Percentiles rank a stretch among this genome's conserved stretches.
Conservation (phyloP, 176 grass and related monocot genomes). For the Calamus simplicifolius region DNA sequence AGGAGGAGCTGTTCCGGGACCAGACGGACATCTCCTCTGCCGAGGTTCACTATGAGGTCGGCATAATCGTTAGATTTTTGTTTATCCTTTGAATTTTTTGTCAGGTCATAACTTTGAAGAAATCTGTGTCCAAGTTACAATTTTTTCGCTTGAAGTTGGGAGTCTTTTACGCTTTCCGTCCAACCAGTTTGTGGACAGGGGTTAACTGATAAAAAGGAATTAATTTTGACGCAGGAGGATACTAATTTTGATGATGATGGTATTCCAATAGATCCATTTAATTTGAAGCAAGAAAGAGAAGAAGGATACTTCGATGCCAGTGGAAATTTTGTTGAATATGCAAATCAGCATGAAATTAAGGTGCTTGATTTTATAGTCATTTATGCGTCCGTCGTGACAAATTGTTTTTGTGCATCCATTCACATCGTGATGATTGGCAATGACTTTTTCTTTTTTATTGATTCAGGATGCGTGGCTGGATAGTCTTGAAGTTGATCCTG, state of each 20-base stretch:
- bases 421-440: too few relatives aligned
- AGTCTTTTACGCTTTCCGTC: not conserved
- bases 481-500: conserved; percentile 54
- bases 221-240: conserved; percentile 61
- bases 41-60: conserved; percentile 74
- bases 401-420: too few relatives aligned
- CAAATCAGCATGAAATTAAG: conserved; percentile 73
- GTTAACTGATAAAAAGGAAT: conserved; percentile 20
- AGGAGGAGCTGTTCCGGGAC: conserved; percentile 28
- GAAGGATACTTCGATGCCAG: conserved; percentile 91
- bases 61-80: conserved; percentile 1
- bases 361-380: conserved; percentile 23
- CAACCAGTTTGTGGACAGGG: conserved; percentile 1
- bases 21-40: conserved; percentile 28
- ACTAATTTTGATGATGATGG: conserved; percentile 73
- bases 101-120: too few relatives aligned
- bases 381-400: not conserved
- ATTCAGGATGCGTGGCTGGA: conserved; percentile 94
- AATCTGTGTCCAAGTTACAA: not conserved
- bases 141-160: not conserved
- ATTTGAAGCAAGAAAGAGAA: conserved; percentile 87
- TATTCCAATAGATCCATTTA: conserved; percentile 90
- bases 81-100: not conserved
- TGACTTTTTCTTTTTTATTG: not conserved
- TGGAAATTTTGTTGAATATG: conserved; percentile 87